These are phyloP conservation scores for Luffa acutangula DNA, from an alignment of 306 rosid genomes.

Conservation along the genomic window DNA sequence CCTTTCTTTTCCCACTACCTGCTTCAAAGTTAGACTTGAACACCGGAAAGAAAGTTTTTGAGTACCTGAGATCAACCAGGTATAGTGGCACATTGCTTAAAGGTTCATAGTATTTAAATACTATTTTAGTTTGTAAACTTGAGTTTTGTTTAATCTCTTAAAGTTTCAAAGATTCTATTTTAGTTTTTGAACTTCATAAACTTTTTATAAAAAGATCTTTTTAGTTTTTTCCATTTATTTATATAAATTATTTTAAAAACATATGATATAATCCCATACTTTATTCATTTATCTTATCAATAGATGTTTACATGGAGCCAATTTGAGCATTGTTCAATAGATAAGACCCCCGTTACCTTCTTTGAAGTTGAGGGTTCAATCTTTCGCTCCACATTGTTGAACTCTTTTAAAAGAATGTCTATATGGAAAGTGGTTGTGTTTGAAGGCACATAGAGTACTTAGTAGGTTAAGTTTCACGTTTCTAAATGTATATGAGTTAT, in stretches of 20 bases:
- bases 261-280: neutral
- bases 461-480: neutral
- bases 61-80: conserved; percentile 12
- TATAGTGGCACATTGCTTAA: neutral
- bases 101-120: neutral
- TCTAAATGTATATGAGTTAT: neutral
- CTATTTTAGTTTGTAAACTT: neutral
- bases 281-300: neutral
- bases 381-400: too few relatives aligned
- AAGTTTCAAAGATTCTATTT: neutral
- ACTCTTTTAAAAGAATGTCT: too few relatives aligned
- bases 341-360: too few relatives aligned
- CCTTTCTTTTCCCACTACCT: conserved; percentile 12
- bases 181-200: neutral
- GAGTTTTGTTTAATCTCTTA: too few relatives aligned
- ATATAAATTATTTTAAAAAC: neutral
- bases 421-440: neutral
- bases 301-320: neutral
- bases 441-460: neutral
- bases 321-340: too few relatives aligned
- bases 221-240: neutral
- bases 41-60: neutral
- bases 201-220: neutral
- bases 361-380: too few relatives aligned
- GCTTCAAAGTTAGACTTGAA: neutral